phyloP scores from a whole-genome alignment of 2,329 filamentous ascomycete genomes.

The Thelonectria discophora region DNA sequence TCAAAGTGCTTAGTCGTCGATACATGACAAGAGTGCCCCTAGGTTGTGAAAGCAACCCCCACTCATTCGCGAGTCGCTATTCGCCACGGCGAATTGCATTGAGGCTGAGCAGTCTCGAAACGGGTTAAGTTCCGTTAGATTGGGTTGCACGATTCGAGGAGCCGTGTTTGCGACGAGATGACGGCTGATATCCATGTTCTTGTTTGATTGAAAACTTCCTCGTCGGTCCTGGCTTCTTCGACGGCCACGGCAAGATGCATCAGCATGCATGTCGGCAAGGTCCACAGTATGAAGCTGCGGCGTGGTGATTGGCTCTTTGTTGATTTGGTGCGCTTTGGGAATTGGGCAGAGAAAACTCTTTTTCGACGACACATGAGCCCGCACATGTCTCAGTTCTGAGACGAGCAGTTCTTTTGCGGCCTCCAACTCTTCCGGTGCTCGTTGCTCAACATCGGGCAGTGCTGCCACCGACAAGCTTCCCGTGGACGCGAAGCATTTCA shows the following conservation, averaged over 20 bases:
- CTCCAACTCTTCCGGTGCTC: neutral
- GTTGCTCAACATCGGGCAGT: constrained; percentile 4
- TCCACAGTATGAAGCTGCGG: constrained; percentile 1
- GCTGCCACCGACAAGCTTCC: neutral
- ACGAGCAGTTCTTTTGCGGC: neutral
- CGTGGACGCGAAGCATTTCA: too few species aligned
- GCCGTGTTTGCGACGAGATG: constrained; percentile 7
- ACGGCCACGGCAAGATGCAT: neutral
- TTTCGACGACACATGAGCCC: constrained; percentile 25
- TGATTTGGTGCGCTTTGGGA: neutral
- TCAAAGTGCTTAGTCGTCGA: neutral
- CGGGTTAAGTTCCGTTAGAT: neutral
- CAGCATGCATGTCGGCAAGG: constrained; percentile 8
- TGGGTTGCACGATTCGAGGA: too few species aligned
- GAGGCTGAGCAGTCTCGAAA: constrained; percentile 2
- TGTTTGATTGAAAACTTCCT: too few species aligned
- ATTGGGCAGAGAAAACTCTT: constrained; percentile 16
- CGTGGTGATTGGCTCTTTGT: constrained; percentile 16
- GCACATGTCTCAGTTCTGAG: neutral
- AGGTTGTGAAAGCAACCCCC: neutral
- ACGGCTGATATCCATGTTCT: constrained; percentile 9
- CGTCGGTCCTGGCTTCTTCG: too few species aligned
- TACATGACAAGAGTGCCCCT: neutral
- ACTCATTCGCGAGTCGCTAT: neutral
- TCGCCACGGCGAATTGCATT: neutral